Conservation (phyloP, 2,329 filamentous ascomycete genomes). For the Colletotrichum cereale region DNA sequence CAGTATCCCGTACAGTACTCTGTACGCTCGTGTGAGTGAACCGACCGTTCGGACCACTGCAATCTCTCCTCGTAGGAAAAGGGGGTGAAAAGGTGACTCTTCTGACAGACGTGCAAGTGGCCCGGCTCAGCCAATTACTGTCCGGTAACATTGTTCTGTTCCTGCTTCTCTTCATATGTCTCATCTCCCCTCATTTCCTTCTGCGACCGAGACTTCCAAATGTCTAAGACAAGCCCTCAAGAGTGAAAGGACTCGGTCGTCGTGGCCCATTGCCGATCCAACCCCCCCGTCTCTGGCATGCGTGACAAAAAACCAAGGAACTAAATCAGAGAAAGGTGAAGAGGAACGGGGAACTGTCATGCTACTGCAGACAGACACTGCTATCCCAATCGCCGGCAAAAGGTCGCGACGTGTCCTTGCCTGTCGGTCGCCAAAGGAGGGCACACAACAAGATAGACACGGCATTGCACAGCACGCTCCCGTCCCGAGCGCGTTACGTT, state of each 20-base stretch:
- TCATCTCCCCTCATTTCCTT: neutral
- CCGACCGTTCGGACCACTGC: neutral
- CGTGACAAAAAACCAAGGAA: neutral
- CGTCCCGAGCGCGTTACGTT: neutral
- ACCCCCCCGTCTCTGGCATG: neutral
- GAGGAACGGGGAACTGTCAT: neutral
- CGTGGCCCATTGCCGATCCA: no score
- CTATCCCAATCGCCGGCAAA: neutral
- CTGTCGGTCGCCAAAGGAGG: neutral
- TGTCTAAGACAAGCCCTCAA: constrained; percentile 12
- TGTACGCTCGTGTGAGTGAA: neutral
- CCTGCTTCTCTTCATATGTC: constrained; percentile 15
- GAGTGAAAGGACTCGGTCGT: neutral
- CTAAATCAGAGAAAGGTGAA: neutral
- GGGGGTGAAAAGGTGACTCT: neutral
- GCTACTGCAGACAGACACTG: neutral
- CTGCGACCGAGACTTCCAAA: neutral
- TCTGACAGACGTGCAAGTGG: neutral
- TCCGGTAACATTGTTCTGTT: neutral
- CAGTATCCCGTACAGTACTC: no score
- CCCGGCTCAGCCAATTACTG: neutral
- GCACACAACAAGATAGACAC: neutral
- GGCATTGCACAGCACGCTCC: neutral
- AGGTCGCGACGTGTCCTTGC: neutral
- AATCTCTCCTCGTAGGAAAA: neutral